Percentiles rank a stretch among this genome's conserved stretches.
These are phyloP conservation scores for Colletotrichum somersetense DNA, from an alignment of 2,329 filamentous ascomycete genomes.

Conservation along the genomic window DNA sequence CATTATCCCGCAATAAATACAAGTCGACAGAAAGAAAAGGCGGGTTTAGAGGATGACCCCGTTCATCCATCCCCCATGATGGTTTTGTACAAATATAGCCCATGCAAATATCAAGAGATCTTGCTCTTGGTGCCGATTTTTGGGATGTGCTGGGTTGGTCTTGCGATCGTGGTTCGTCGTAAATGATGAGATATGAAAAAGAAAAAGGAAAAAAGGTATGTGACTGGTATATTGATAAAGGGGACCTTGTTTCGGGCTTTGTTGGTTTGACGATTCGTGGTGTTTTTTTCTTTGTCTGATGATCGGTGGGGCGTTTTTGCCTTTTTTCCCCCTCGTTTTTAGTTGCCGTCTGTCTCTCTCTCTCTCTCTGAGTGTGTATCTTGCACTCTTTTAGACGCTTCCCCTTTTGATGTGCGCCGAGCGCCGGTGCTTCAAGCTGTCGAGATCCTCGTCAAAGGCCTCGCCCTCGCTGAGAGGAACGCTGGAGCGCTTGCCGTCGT, in stretches of 20 bases:
- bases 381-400: slow-evolving; percentile 54
- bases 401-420: slow-evolving; percentile 58
- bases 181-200: slow-evolving; percentile 20
- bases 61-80: background rate
- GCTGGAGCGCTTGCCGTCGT: slow-evolving; percentile 52
- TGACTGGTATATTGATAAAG: slow-evolving; percentile 26
- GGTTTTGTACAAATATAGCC: slow-evolving; percentile 14
- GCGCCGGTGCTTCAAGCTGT: slow-evolving; percentile 51
- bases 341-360: background rate
- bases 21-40: slow-evolving; percentile 12
- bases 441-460: slow-evolving; percentile 60
- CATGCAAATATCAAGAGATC: slow-evolving; percentile 6
- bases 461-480: slow-evolving; percentile 62
- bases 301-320: background rate
- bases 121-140: slow-evolving; percentile 18
- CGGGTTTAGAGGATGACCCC: background rate
- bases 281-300: background rate
- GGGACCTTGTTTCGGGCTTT: slow-evolving; percentile 1
- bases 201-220: background rate
- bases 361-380: background rate
- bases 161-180: slow-evolving; percentile 38
- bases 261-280: slow-evolving; percentile 5
- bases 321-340: background rate
- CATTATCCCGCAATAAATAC: slow-evolving; percentile 18
- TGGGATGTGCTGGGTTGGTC: slow-evolving; percentile 26